A percentile compares a stretch with the other conserved stretches of the same genome.
Evolutionary conservation across 129 eudicot genomes (phyloP).

Genomic region (Saposhnikovia divaricata): DNA sequence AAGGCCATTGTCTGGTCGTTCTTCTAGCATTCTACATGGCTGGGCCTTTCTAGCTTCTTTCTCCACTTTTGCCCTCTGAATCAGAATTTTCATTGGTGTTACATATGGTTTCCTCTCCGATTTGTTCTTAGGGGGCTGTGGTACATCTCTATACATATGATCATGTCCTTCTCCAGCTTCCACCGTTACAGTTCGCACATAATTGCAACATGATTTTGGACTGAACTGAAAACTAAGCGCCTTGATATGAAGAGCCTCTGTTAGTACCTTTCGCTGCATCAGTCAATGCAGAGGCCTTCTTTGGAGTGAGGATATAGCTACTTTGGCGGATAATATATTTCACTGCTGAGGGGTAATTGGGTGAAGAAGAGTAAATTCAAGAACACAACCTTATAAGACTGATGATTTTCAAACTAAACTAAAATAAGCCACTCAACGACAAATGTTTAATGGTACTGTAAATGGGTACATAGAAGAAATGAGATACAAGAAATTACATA

Average conservation of each 20-base stretch:
- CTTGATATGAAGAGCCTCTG: constrained; percentile 5
- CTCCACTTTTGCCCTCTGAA: constrained; percentile 52
- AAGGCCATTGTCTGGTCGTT: constrained; percentile 54
- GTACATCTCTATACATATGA: constrained; percentile 37
- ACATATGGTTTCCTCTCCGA: constrained; percentile 62
- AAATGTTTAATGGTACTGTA: neutral
- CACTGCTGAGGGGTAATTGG: neutral
- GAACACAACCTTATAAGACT: neutral
- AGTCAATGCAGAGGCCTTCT: constrained; percentile 2
- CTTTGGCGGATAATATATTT: neutral
- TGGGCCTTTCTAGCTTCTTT: constrained; percentile 44
- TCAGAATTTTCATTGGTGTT: constrained; percentile 56
- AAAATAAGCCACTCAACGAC: neutral
- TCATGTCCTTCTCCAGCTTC: constrained; percentile 21
- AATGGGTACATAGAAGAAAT: neutral
- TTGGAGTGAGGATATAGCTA: neutral
- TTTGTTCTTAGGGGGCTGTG: constrained; percentile 34
- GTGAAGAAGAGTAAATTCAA: neutral
- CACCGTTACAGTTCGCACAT: constrained; percentile 20
- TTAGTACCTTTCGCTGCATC: constrained; percentile 26
- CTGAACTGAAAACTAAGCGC: constrained; percentile 12
- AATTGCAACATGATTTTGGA: constrained; percentile 9
- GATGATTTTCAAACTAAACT: neutral
- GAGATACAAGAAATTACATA: neutral
- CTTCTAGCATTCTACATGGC: constrained; percentile 45